A percentile compares a stretch with the other conserved stretches of the same genome.
These are phyloP conservation scores for Chernovozyma sophiae-reginae DNA, from an alignment of 1,139 yeast species.

Conservation along the genomic window DNA sequence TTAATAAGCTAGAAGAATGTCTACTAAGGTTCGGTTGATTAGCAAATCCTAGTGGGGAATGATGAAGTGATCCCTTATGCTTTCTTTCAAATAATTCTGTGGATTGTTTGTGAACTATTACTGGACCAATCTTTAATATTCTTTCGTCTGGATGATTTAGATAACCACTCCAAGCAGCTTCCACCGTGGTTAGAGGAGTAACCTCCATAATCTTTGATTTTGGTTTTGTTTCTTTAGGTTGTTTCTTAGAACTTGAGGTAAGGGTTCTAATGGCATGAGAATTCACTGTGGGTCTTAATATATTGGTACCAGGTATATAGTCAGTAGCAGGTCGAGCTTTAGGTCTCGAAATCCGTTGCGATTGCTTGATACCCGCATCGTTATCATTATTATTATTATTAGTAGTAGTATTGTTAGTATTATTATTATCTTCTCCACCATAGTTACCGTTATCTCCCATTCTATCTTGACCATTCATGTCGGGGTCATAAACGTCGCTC, in stretches of 20 bases:
- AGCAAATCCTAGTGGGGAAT: constrained; percentile 51
- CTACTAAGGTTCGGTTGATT: constrained; percentile 21
- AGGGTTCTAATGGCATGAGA: constrained; percentile 26
- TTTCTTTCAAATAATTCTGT: constrained; percentile 55
- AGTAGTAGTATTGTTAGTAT: constrained; percentile 3
- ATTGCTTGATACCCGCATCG: constrained; percentile 3
- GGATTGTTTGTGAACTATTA: constrained; percentile 27
- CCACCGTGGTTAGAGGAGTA: constrained; percentile 56
- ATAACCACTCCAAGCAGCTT: constrained; percentile 63
- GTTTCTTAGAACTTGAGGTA: constrained; percentile 2
- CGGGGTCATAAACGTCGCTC: constrained; percentile 12
- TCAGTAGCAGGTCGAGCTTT: constrained; percentile 16
- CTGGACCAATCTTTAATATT: constrained; percentile 61
- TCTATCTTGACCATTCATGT: constrained; percentile 12
- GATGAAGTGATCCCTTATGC: constrained; percentile 53
- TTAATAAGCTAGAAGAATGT: constrained; percentile 31
- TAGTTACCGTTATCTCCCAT: constrained; percentile 3
- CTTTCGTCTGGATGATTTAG: constrained; percentile 66
- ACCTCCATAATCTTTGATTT: constrained; percentile 38
- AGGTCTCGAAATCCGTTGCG: not conserved
- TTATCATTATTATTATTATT: constrained; percentile 1
- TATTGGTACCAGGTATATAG: constrained; percentile 56
- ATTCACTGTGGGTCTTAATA: constrained; percentile 49
- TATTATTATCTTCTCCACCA: not conserved
- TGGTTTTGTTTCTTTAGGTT: constrained; percentile 13